Conservation (phyloP, 2,329 filamentous ascomycete species). For the Pestalotiopsis sp. region DNA sequence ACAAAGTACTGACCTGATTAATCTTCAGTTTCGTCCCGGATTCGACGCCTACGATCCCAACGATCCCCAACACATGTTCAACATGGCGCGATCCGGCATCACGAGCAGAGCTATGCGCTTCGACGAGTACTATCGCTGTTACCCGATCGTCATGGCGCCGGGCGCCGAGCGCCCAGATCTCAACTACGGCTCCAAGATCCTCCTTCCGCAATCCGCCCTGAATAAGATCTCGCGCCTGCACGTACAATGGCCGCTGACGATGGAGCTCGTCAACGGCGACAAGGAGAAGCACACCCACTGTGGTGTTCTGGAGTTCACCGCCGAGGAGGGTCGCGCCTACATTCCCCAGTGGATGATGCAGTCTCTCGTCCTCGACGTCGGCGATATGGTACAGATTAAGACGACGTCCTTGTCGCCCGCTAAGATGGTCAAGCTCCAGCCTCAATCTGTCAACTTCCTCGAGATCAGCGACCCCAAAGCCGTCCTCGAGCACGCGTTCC, state of each 20-base stretch:
- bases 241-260: conserved; percentile 96
- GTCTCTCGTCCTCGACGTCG: conserved; percentile 84
- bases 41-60: conserved; percentile 48
- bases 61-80: conserved; percentile 52
- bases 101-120: conserved; percentile 71
- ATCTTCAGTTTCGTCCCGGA: conserved; percentile 37
- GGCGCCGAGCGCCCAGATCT: conserved; percentile 86
- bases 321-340: conserved; percentile 92
- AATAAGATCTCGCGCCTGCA: conserved; percentile 96
- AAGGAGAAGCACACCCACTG: conserved; percentile 83
- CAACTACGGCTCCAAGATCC: conserved; percentile 97
- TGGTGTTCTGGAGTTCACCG: conserved; percentile 95
- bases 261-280: conserved; percentile 91
- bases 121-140: conserved; percentile 98
- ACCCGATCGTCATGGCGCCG: conserved; percentile 91
- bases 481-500: conserved; percentile 93
- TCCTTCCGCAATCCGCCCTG: conserved; percentile 92
- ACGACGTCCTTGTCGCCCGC: conserved; percentile 91
- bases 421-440: conserved; percentile 93
- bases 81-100: conserved; percentile 46
- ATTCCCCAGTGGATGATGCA: conserved; percentile 98
- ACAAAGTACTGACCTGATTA: neutral
- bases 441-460: conserved; percentile 89
- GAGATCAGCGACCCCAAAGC: conserved; percentile 98
- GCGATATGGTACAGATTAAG: conserved; percentile 93